Evolutionary conservation across 768 basidiomycete species (phyloP).

Genomic region (Pluteus cervinus): DNA sequence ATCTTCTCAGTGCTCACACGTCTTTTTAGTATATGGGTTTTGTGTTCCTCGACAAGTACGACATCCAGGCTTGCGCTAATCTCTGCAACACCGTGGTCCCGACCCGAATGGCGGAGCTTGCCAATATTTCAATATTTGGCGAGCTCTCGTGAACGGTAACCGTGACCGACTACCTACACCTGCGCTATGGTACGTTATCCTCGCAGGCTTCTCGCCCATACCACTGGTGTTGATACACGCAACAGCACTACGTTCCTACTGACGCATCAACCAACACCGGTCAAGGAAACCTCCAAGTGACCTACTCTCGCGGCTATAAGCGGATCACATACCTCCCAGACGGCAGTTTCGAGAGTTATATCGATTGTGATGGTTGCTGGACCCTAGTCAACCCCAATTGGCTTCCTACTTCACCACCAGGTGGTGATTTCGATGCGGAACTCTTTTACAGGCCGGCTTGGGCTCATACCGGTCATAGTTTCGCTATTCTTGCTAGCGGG

Average conservation of each 20-base stretch:
- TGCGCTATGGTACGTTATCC: conserved; percentile 37
- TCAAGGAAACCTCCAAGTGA: conserved; percentile 37
- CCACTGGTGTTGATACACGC: background rate
- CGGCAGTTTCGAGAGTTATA: conserved; percentile 37
- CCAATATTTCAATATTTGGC: conserved; percentile 49
- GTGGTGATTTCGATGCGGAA: conserved; percentile 34
- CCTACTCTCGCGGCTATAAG: conserved; percentile 38
- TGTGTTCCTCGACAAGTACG: conserved; percentile 40
- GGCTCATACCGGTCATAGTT: conserved; percentile 31
- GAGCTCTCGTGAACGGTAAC: conserved; percentile 37
- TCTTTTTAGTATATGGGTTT: conserved; percentile 41
- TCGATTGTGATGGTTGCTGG: conserved; percentile 36
- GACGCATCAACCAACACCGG: conserved; percentile 38
- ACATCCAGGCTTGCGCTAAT: conserved; percentile 37
- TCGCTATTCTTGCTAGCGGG: conserved; percentile 36
- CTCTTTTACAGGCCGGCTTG: conserved; percentile 35
- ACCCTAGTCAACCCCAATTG: conserved; percentile 26
- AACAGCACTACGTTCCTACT: conserved; percentile 35
- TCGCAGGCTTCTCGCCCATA: too few species aligned
- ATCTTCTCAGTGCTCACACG: conserved; percentile 34
- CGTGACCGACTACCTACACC: conserved; percentile 43
- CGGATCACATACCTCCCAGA: conserved; percentile 32
- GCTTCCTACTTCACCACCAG: conserved; percentile 28
- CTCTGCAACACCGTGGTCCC: conserved; percentile 36
- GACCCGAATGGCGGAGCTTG: conserved; percentile 38